Percentiles rank a stretch among this genome's conserved stretches.
These are phyloP conservation scores for Neophaeococcomyces aloes DNA, from an alignment of 2,329 filamentous ascomycete species.

Conservation along the genomic window DNA sequence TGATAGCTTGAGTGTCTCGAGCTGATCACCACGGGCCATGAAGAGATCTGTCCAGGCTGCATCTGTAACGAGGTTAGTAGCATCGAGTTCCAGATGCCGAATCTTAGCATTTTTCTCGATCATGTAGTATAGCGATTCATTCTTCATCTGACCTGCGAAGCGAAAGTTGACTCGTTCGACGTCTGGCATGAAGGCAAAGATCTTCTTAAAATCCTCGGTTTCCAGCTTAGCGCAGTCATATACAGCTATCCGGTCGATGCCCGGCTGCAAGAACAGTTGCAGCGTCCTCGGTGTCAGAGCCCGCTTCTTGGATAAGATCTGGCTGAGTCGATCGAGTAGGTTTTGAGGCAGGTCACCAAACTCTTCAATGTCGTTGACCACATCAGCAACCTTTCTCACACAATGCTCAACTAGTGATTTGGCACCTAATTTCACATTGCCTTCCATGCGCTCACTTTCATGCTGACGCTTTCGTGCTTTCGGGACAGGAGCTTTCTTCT, in stretches of 20 bases:
- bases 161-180: constrained; percentile 63
- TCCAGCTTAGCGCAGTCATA: constrained; percentile 58
- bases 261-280: constrained; percentile 40
- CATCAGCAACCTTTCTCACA: constrained; percentile 51
- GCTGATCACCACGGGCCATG: constrained; percentile 49
- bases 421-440: constrained; percentile 39
- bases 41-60: constrained; percentile 64
- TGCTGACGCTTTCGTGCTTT: constrained; percentile 60
- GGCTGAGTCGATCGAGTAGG: constrained; percentile 48
- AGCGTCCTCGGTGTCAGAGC: constrained; percentile 41
- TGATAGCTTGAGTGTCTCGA: constrained; percentile 65
- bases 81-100: constrained; percentile 66
- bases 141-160: constrained; percentile 86
- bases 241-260: constrained; percentile 46
- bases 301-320: constrained; percentile 54
- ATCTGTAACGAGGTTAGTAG: constrained; percentile 72
- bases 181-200: constrained; percentile 64
- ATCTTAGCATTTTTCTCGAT: constrained; percentile 59
- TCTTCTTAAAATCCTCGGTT: constrained; percentile 65
- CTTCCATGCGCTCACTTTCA: constrained; percentile 78
- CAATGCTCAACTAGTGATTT: constrained; percentile 44
- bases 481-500: constrained; percentile 44
- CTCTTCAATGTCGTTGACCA: constrained; percentile 54
- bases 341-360: constrained; percentile 51
- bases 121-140: constrained; percentile 71